Percentiles rank a stretch among this genome's conserved stretches.
Conservation (phyloP, 1,139 yeast genomes). For the Geotrichum klebahnii region DNA sequence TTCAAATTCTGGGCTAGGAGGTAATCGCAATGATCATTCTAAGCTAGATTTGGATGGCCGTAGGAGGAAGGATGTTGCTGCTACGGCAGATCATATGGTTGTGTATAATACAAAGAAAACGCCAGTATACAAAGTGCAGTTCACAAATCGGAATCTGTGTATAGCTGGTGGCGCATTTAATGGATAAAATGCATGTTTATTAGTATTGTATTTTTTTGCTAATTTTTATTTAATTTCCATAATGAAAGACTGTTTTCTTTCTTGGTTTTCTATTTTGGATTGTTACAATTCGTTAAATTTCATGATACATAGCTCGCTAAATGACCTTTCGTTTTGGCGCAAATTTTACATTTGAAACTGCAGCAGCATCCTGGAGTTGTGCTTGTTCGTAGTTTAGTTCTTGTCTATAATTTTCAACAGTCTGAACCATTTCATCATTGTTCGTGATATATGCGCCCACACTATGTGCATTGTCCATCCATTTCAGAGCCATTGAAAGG, state of each 20-base stretch:
- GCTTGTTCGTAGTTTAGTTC: neutral
- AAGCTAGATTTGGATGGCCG: constrained; percentile 40
- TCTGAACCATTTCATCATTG: neutral
- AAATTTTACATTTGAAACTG: neutral
- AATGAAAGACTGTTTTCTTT: neutral
- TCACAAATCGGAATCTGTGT: constrained; percentile 84
- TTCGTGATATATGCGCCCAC: constrained; percentile 22
- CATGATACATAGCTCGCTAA: neutral
- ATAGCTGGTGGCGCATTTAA: constrained; percentile 86
- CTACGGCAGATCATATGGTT: constrained; percentile 86
- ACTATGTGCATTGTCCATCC: constrained; percentile 24
- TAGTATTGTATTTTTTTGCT: too few species aligned
- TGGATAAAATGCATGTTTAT: constrained; percentile 40
- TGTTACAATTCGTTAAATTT: too few species aligned
- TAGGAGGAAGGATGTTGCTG: constrained; percentile 62
- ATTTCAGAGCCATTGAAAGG: constrained; percentile 22
- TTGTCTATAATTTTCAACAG: neutral
- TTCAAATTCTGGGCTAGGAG: neutral
- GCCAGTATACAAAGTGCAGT: constrained; percentile 88
- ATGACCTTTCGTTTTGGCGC: neutral
- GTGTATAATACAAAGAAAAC: constrained; percentile 91
- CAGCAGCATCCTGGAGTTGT: too few species aligned
- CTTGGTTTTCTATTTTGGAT: neutral
- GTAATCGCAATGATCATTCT: constrained; percentile 7
- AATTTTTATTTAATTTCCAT: neutral